Evolutionary conservation across 495 filamentous ascomycete genomes (phyloP).

Genomic region (Daldinia decipiens): DNA sequence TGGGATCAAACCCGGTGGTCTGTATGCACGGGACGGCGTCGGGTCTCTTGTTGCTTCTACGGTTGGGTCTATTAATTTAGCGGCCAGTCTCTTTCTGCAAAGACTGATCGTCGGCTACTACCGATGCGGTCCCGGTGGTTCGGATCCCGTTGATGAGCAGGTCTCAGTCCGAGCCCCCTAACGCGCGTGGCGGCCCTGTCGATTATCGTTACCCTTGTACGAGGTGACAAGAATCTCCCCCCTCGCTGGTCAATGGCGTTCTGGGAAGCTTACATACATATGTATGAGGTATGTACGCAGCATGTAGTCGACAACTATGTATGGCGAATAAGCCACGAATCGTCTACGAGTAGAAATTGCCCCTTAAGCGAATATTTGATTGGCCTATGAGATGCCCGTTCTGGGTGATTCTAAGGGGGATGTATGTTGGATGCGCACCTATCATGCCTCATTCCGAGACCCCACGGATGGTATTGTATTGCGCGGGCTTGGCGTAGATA

Average conservation of each 20-base stretch:
- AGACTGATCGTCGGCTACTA: slow-evolving; percentile 23
- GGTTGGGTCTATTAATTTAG: slow-evolving; percentile 12
- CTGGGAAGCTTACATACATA: background rate
- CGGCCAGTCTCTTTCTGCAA: background rate
- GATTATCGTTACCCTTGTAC: slow-evolving; percentile 21
- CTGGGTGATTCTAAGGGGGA: slow-evolving; percentile 21
- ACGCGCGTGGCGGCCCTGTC: slow-evolving; percentile 41
- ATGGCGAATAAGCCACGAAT: background rate
- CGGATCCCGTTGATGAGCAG: slow-evolving; percentile 31
- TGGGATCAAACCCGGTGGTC: slow-evolving; percentile 7
- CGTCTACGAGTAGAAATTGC: background rate
- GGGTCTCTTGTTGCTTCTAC: slow-evolving; percentile 13
- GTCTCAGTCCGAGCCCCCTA: slow-evolving; percentile 16
- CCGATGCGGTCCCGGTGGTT: slow-evolving; percentile 41
- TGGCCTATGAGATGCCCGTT: slow-evolving; percentile 11
- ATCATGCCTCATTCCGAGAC: slow-evolving; percentile 16
- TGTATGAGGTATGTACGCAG: background rate
- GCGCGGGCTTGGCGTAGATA: background rate
- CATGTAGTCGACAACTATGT: background rate
- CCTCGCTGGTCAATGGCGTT: background rate
- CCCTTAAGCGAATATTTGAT: background rate
- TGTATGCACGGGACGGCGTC: slow-evolving; percentile 10
- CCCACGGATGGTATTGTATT: background rate
- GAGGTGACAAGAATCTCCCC: slow-evolving; percentile 13
- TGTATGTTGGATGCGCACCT: slow-evolving; percentile 17